Evolutionary conservation across 192 early-diverging fungal species (phyloP), one percentile per base, ranked within the genome.

Genomic region (Chytriomyces hyalinus): DNA sequence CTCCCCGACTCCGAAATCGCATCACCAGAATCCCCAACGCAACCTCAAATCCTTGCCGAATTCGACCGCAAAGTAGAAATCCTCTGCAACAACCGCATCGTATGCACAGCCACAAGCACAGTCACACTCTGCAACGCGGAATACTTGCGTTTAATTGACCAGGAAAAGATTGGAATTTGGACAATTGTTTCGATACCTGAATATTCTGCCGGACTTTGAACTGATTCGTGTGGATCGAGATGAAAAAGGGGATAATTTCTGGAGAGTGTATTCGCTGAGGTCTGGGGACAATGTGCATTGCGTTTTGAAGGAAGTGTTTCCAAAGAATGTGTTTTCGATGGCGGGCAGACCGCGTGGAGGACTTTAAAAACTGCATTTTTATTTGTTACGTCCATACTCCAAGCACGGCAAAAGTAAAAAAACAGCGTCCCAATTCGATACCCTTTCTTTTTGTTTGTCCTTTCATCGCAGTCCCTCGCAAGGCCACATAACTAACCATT

Each of bases 111-210:
- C 15, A 53, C 43, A 0, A 85, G 84, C 73, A 81, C 65, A 4
- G 77, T 88, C 4, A 80, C 61, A 2, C 80, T 88, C 57, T 67
- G 44, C 20, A 72, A 83, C 65, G 20, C 73, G 4, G 67, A 84
- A 53, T 80, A 81, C 61, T 47, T 83, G 20, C 15, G 60, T 15
- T 67, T 88, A 1, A 70, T 88, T 3, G 65, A 53, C 0, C 78
- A 82, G 50, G 60, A 85, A 43, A 70, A 79, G 28, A 80, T 88
- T 49, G 87, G 86, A 20, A 85, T 88, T 88, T 65, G 87, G 87
- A 15, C 87, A 88, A 61, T 75, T 88, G 64, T 88, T 88, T 63
- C 69, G 86, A 73, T 76, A 82, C 60, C 78, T 88, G 3, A 85
- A 81, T 74, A 68, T 88, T 6, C 74, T 88, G 3, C 87, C 87